Evolutionary conservation across 208 protist species (phyloP).

Genomic region (Wallacemonas sp.): DNA sequence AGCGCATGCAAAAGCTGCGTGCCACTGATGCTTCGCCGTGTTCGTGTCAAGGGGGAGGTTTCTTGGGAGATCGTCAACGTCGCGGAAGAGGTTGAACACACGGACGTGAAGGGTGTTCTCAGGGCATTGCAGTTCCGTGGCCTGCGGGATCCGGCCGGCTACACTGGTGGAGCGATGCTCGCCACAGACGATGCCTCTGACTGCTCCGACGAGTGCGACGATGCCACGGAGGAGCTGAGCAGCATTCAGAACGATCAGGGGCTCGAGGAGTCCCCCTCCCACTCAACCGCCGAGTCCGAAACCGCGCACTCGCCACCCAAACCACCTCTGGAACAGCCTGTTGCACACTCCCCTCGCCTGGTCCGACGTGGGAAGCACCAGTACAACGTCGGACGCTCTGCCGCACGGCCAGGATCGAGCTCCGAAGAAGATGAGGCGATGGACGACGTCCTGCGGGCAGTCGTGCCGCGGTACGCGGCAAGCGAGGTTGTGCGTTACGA

Average conservation of each 20-base stretch:
- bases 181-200: not conserved
- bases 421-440: constrained; percentile 76
- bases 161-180: constrained; percentile 17
- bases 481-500: constrained; percentile 68
- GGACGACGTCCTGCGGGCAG: constrained; percentile 78
- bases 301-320: not conserved
- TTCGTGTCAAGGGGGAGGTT: constrained; percentile 41
- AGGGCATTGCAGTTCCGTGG: constrained; percentile 54
- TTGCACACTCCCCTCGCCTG: constrained; percentile 13
- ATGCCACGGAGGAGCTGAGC: not conserved
- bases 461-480: constrained; percentile 68
- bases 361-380: constrained; percentile 65
- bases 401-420: constrained; percentile 22
- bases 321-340: not conserved
- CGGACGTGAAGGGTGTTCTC: constrained; percentile 67
- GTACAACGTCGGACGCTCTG: constrained; percentile 76
- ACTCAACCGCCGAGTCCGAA: not conserved
- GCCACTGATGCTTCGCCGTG: constrained; percentile 67
- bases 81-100: constrained; percentile 37
- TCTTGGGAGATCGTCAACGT: constrained; percentile 81
- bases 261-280: not conserved
- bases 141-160: constrained; percentile 49
- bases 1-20: constrained; percentile 43
- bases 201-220: constrained; percentile 3
- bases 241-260: constrained; percentile 4